Percentiles rank a stretch among this genome's conserved stretches.
phyloP scores from a whole-genome alignment of 192 early-diverging fungal species.

The Coemansia sp. region DNA sequence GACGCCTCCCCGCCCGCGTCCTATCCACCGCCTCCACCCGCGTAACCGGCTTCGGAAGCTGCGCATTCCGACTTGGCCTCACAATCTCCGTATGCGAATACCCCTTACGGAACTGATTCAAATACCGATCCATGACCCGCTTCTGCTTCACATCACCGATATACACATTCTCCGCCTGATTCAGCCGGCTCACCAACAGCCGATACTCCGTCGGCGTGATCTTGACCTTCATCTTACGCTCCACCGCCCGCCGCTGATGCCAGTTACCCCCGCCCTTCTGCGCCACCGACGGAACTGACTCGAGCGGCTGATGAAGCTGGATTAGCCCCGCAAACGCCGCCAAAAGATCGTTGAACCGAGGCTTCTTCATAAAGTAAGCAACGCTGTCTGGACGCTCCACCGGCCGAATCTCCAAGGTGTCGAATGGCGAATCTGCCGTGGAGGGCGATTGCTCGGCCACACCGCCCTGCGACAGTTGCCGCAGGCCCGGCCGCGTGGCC shows the following conservation, averaged over 20 bases:
- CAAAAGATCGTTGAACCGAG: slow-evolving; percentile 68
- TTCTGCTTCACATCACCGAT: not conserved
- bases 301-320: slow-evolving; percentile 9
- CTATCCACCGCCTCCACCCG: too few relatives aligned
- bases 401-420: slow-evolving; percentile 24
- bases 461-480: not conserved
- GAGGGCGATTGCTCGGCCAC: not conserved
- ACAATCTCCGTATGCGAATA: slow-evolving; percentile 15
- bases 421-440: slow-evolving; percentile 11
- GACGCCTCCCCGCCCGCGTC: too few relatives aligned
- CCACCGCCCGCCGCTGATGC: slow-evolving; percentile 6
- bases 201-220: slow-evolving; percentile 23
- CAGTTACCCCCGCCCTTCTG: slow-evolving; percentile 5
- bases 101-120: slow-evolving; percentile 24
- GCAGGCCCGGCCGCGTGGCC: not conserved
- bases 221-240: slow-evolving; percentile 11
- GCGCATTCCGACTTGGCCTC: too few relatives aligned
- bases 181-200: slow-evolving; percentile 8
- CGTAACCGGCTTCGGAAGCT: too few relatives aligned
- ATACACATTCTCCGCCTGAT: slow-evolving; percentile 3
- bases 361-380: slow-evolving; percentile 87
- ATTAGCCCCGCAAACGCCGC: slow-evolving; percentile 56
- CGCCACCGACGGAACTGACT: not conserved
- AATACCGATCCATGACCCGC: slow-evolving; percentile 5
- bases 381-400: slow-evolving; percentile 56